Conservation (phyloP, 2,329 filamentous ascomycete species). For the Fusarium sp. region DNA sequence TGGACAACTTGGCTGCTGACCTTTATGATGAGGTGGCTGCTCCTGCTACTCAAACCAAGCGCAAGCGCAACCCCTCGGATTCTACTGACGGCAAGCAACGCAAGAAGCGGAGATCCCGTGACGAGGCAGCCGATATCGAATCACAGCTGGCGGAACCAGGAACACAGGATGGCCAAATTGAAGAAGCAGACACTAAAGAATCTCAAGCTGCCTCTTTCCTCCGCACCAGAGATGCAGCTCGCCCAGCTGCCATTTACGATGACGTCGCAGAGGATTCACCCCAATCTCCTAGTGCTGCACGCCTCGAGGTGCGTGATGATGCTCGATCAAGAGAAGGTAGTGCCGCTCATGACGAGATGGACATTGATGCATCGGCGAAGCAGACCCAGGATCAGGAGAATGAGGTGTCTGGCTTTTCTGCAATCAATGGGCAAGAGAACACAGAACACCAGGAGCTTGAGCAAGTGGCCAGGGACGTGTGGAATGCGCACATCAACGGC, state of each 20-base stretch:
- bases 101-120: conserved; percentile 47
- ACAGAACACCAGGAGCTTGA: conserved; percentile 40
- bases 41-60: conserved; percentile 41
- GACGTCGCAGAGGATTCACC: conserved; percentile 32
- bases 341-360: conserved; percentile 38
- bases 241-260: conserved; percentile 29
- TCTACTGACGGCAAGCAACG: conserved; percentile 44
- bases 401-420: conserved; percentile 10
- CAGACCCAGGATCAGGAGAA: conserved; percentile 3
- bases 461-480: conserved; percentile 48
- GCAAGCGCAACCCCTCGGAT: conserved; percentile 48
- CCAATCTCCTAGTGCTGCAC: conserved; percentile 43
- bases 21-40: conserved; percentile 28
- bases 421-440: conserved; percentile 9
- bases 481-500: conserved; percentile 47
- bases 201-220: conserved; percentile 22
- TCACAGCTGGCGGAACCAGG: conserved; percentile 34
- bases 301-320: conserved; percentile 39
- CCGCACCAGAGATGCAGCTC: conserved; percentile 19
- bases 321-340: conserved; percentile 43
- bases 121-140: conserved; percentile 24
- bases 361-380: conserved; percentile 33
- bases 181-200: conserved; percentile 6
- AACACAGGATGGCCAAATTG: conserved; percentile 28
- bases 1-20: conserved; percentile 15